phyloP scores from a whole-genome alignment of 345 rosid species.

The Punica granatum region DNA sequence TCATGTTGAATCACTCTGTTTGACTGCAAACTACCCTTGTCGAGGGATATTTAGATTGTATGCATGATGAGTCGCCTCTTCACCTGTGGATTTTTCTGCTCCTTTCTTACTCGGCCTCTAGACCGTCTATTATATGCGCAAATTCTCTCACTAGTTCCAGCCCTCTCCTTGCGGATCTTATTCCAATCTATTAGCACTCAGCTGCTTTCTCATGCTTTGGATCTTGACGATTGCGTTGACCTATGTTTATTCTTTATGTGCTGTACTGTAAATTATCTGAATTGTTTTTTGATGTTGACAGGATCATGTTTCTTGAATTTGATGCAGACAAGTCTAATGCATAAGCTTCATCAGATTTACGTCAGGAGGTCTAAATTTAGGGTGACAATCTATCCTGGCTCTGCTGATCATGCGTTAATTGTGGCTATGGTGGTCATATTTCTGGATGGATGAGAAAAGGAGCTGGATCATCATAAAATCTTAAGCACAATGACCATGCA shows the following conservation, averaged over 20 bases:
- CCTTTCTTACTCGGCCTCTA: not conserved
- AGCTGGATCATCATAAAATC: not conserved
- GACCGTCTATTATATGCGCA: not conserved
- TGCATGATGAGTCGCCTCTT: not conserved
- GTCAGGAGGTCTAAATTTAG: conserved; percentile 55
- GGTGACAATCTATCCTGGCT: conserved; percentile 63
- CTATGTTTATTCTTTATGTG: not conserved
- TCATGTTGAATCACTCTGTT: not conserved
- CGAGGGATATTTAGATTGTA: not conserved
- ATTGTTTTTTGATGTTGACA: not conserved
- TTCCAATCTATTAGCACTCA: not conserved
- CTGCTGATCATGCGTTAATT: conserved; percentile 37
- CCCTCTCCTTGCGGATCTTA: not conserved
- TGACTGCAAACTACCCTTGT: not conserved
- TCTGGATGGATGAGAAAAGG: conserved; percentile 30
- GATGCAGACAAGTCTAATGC: conserved; percentile 85
- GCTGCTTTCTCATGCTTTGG: not conserved
- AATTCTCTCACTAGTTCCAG: not conserved
- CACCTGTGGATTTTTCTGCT: not conserved
- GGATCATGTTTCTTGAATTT: not conserved
- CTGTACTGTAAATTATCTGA: not conserved
- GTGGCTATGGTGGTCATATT: conserved; percentile 63
- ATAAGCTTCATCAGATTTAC: conserved; percentile 72
- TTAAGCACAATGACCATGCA: not conserved
- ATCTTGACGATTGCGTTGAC: not conserved